Conservation (phyloP, 805 yeast species). For the Candida hispaniensis region DNA sequence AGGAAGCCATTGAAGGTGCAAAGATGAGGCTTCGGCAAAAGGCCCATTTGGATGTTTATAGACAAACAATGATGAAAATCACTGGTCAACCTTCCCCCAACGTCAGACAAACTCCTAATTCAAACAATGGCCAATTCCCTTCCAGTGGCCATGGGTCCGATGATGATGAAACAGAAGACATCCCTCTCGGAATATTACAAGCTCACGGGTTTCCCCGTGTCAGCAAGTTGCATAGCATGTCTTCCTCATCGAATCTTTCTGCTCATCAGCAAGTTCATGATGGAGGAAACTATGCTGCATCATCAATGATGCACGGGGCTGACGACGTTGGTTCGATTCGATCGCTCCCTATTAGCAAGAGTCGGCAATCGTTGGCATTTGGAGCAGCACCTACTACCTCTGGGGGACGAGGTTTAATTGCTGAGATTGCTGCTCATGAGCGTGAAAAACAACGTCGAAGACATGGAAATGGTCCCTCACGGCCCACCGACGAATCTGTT, state of each 20-base stretch:
- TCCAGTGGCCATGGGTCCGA: constrained; percentile 24
- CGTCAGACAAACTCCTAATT: not conserved
- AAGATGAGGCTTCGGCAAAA: constrained; percentile 31
- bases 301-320: constrained; percentile 2
- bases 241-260: constrained; percentile 18
- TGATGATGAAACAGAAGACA: constrained; percentile 33
- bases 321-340: constrained; percentile 1
- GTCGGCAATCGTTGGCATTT: constrained; percentile 3
- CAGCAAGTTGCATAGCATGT: constrained; percentile 18
- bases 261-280: constrained; percentile 4
- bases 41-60: constrained; percentile 32
- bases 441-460: constrained; percentile 29
- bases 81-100: constrained; percentile 24
- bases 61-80: constrained; percentile 33
- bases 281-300: constrained; percentile 6
- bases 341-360: constrained; percentile 8
- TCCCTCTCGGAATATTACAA: constrained; percentile 33
- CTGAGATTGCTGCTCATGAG: constrained; percentile 33
- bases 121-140: not conserved
- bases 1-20: constrained; percentile 20
- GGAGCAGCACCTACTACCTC: constrained; percentile 15
- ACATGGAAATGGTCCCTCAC: constrained; percentile 13
- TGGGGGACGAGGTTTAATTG: constrained; percentile 35
- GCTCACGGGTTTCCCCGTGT: constrained; percentile 32
- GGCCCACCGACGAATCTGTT: constrained; percentile 6